Conservation (phyloP, 257 asterid species). For the Solanum pimpinellifolium region DNA sequence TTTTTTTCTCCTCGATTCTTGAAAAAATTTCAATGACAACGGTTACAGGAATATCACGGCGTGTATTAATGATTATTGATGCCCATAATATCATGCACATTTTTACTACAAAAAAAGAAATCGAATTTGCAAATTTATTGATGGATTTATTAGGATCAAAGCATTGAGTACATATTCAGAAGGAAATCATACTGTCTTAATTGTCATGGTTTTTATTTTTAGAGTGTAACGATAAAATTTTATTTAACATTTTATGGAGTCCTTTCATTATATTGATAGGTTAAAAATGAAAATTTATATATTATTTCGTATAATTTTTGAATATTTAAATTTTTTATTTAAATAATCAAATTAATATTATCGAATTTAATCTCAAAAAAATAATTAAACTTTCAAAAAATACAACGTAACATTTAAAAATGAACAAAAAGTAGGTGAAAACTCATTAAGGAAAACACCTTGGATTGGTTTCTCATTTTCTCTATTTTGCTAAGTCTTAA, state of each 20-base stretch:
- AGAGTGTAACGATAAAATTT: no score
- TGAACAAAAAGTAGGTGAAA: accelerated
- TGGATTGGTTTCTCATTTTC: not conserved
- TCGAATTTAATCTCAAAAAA: accelerated
- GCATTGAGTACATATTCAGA: not conserved
- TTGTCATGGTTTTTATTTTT: no score
- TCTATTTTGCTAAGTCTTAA: not conserved
- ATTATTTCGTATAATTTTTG: no score
- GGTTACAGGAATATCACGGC: not conserved
- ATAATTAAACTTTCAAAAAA: no score
- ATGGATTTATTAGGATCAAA: not conserved
- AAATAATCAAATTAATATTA: no score
- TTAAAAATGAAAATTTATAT: no score
- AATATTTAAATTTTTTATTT: no score
- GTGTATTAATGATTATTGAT: not conserved
- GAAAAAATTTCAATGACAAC: not conserved
- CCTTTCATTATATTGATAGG: no score
- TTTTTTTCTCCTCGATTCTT: not conserved
- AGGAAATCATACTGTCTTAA: no score
- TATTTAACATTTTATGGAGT: no score
- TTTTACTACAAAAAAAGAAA: not conserved
- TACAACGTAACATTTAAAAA: accelerated
- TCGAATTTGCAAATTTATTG: not conserved
- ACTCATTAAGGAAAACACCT: not conserved
- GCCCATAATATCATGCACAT: not conserved